A percentile compares a stretch with the other conserved stretches of the same genome.
phyloP scores from a whole-genome alignment of 1,284 basidiomycete genomes.

The Taiwanofungus camphoratus region DNA sequence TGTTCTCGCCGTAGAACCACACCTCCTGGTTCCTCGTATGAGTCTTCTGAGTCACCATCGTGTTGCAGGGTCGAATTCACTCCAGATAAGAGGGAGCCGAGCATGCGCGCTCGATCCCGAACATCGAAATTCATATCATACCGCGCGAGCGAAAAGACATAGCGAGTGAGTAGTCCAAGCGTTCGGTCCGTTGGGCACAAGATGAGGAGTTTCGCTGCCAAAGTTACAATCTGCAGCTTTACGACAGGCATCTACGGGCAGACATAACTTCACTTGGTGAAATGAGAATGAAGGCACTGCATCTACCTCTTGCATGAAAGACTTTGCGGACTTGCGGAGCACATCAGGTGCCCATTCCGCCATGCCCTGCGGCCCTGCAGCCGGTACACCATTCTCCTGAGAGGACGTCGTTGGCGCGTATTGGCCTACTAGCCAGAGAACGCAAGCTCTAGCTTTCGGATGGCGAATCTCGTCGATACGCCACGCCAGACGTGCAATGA shows the following conservation, averaged over 20 bases:
- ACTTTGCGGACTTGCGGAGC: conserved; percentile 68
- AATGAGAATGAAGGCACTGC: background rate
- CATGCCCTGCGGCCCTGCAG: conserved; percentile 37
- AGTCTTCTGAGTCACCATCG: conserved; percentile 31
- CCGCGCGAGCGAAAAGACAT: conserved; percentile 79
- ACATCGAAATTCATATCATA: conserved; percentile 88
- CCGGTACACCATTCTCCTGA: conserved; percentile 11
- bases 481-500: conserved; percentile 71
- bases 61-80: conserved; percentile 35
- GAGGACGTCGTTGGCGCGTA: conserved; percentile 43
- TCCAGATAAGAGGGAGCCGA: conserved; percentile 66
- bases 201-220: conserved; percentile 80
- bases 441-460: conserved; percentile 74
- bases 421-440: conserved; percentile 89
- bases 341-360: conserved; percentile 82
- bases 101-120: conserved; percentile 80
- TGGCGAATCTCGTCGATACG: conserved; percentile 76
- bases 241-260: conserved; percentile 48
- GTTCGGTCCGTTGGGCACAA: conserved; percentile 53
- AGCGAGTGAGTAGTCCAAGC: conserved; percentile 53
- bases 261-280: background rate
- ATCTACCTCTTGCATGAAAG: conserved; percentile 66
- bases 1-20: conserved; percentile 81
- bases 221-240: conserved; percentile 77
- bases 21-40: conserved; percentile 48